These are phyloP conservation scores for Neophaeococcomyces aloes DNA, from an alignment of 2,329 filamentous ascomycete genomes.

Conservation along the genomic window DNA sequence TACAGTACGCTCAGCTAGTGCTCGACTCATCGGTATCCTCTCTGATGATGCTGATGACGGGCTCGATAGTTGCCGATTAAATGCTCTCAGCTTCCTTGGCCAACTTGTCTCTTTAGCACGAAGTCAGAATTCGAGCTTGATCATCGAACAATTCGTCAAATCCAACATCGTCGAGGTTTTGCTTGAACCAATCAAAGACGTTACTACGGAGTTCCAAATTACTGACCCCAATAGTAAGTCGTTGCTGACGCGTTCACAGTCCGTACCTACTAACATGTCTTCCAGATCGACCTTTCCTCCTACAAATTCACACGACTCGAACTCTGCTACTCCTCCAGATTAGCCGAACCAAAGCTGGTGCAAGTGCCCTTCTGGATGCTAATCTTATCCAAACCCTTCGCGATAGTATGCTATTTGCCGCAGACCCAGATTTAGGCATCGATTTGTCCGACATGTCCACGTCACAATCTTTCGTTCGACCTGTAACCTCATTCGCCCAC, in stretches of 20 bases:
- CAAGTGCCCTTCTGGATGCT: conserved; percentile 75
- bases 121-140: conserved; percentile 58
- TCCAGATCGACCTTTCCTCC: conserved; percentile 44
- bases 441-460: conserved; percentile 23
- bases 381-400: conserved; percentile 75
- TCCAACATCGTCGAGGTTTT: conserved; percentile 87
- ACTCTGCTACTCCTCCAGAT: conserved; percentile 75
- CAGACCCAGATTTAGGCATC: conserved; percentile 85
- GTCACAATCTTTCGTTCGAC: background rate
- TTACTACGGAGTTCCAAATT: conserved; percentile 61
- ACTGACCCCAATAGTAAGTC: conserved; percentile 46
- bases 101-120: conserved; percentile 64
- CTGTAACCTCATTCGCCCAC: background rate
- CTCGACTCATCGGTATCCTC: conserved; percentile 70
- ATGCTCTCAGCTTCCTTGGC: conserved; percentile 74
- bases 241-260: conserved; percentile 25
- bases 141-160: conserved; percentile 69
- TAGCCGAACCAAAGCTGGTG: conserved; percentile 72
- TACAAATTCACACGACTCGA: conserved; percentile 60
- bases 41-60: conserved; percentile 90
- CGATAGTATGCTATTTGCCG: conserved; percentile 72
- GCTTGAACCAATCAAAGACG: conserved; percentile 71
- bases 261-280: no score
- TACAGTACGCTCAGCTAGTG: conserved; percentile 68
- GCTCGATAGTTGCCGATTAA: conserved; percentile 68